Percentiles rank a stretch among this genome's conserved stretches.
These are phyloP conservation scores for Cronartium quercuum DNA, from an alignment of 1,284 basidiomycete genomes.

Conservation along the genomic window DNA sequence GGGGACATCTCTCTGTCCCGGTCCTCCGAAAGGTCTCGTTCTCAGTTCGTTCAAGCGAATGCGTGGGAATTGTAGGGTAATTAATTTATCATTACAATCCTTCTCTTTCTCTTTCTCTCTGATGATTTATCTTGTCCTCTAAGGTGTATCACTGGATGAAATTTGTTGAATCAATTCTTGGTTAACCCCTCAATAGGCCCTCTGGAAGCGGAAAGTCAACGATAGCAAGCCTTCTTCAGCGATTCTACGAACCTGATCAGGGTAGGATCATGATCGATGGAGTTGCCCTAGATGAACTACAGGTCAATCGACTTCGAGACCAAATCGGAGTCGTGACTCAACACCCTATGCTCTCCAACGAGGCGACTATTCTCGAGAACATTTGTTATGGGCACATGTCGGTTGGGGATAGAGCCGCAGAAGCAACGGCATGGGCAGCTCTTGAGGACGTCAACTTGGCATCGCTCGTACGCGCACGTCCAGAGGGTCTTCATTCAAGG, in stretches of 20 bases:
- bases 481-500: not conserved
- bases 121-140: not conserved
- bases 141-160: not conserved
- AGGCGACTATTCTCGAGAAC: conserved; percentile 67
- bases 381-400: conserved; percentile 64
- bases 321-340: conserved; percentile 81
- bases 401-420: not conserved
- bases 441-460: not conserved
- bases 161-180: not conserved
- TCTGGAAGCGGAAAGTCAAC: conserved; percentile 88
- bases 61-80: conserved; percentile 70
- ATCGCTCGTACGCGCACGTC: not conserved
- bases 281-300: conserved; percentile 56
- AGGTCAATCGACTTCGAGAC: conserved; percentile 67
- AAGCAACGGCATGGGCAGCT: not conserved
- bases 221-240: conserved; percentile 70
- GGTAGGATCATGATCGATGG: conserved; percentile 62
- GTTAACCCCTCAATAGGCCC: conserved; percentile 50
- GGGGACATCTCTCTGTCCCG: conserved; percentile 40
- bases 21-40: conserved; percentile 66
- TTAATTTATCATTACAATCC: not conserved
- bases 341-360: conserved; percentile 76
- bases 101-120: not conserved
- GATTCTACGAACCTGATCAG: conserved; percentile 69
- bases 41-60: conserved; percentile 63